phyloP scores from a whole-genome alignment of 148 eudicot species.

The Fagopyrum esculentum region DNA sequence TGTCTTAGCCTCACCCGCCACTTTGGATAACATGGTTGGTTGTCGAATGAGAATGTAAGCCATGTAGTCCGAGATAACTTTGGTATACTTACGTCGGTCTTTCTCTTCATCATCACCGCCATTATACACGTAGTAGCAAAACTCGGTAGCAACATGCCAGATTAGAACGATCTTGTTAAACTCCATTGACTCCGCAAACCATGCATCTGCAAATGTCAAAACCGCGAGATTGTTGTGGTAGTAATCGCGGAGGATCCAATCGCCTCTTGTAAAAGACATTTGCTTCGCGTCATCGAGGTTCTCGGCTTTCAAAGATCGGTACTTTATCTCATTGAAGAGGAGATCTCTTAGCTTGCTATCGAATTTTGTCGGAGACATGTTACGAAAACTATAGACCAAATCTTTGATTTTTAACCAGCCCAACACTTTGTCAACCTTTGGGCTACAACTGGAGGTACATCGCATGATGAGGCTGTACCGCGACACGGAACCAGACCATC shows the following conservation, averaged over 20 bases:
- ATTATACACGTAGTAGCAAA: constrained; percentile 2
- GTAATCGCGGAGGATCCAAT: background rate
- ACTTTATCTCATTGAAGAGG: constrained; percentile 26
- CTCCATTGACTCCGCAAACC: constrained; percentile 23
- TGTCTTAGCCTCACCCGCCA: background rate
- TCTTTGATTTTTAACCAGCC: constrained; percentile 18
- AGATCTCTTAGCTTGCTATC: constrained; percentile 16
- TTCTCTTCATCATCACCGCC: background rate
- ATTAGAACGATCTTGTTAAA: constrained; percentile 36
- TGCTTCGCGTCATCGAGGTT: background rate
- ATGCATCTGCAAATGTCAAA: constrained; percentile 12
- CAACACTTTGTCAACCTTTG: constrained; percentile 1
- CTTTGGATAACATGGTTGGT: constrained; percentile 2
- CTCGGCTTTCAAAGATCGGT: constrained; percentile 19
- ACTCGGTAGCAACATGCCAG: constrained; percentile 57
- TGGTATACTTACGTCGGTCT: background rate
- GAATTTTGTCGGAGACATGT: constrained; percentile 18
- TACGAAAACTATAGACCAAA: constrained; percentile 16
- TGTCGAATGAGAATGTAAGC: background rate
- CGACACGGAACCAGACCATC: constrained; percentile 24
- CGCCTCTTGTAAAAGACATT: background rate
- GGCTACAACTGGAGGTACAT: constrained; percentile 18
- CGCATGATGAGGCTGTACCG: constrained; percentile 24
- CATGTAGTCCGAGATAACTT: background rate
- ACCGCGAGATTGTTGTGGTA: background rate